Evolutionary conservation across 2,329 filamentous ascomycete genomes (phyloP), one percentile per base, ranked within the genome.

Genomic region (Scopulariopsis brevicaulis): DNA sequence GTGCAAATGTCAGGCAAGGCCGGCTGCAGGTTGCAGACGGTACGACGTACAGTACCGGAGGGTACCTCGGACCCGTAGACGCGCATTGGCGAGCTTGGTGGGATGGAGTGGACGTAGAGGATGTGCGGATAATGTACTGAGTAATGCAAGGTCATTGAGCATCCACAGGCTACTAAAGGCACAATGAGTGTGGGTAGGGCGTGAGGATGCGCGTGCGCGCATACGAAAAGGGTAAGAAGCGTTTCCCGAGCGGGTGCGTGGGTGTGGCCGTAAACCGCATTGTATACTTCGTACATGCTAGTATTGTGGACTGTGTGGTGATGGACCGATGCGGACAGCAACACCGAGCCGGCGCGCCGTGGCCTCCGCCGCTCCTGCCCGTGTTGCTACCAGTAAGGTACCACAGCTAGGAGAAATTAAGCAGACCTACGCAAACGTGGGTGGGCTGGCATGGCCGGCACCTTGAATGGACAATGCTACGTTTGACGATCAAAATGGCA

Each of bases 31-130:
- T 40, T 50, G 55, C 46, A 55, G 32, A 40, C 14, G 34, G 55
- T 53, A 32, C 28, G 28, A 32, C 28, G 28, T 32, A 57, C 48
- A 43, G 55, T 57, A 56, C 55, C 34, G 46, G 35, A 34, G 34
- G 48, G 55, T 57, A 57, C 55, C 55, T 57, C 18, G 46, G 37
- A 52, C 50, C 34, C 55, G 35, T 34, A 43, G 55, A 43, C 20
- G 50, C 50, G 46, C 46, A 57, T 53, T 50, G 54, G 54, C 18
- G 40, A 25, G 25, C 24, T 4, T 24, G 48, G 32, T 57, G 34
- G 55, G 55, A 24, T 50, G 50, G 55, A 52, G 20, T 35, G 48
- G 32, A 43, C 28, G 40, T 48, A 46, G 40, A 48, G 37, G 50
- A 50, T 34, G 32, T 34, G 40, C 25, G 50, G 46, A 43, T 56